Base-by-base conservation (phyloP, 805 yeast species). In the Debaryomyces maramus region DNA sequence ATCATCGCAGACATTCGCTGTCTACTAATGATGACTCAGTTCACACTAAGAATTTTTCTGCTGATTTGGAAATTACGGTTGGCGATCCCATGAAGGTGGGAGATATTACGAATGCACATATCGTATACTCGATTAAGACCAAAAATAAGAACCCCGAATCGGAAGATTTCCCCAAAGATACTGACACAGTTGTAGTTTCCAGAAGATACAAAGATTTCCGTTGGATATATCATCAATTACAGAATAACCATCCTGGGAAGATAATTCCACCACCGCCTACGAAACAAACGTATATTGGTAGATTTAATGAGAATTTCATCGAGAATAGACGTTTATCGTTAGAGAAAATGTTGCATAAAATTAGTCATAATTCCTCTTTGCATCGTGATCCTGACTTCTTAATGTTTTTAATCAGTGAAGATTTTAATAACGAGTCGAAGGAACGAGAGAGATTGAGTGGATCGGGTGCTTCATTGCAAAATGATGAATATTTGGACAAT, bases 21-120 rank as follows among this genome's bases (percentile, higher is more conserved):
- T 6, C 13, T 8, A n/a, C 28, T 10, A 24, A 24, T 24, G 28
- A 24, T 24, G 28, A 24, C 10, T 24, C 28, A 7, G 28, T 15
- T 24, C 10, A 24, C 11, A 24, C 10, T 3, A 15, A 6, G 13
- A 28, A 32, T 30, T 23, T 45, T 34, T 22, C 45, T 32, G 7
- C 28, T 4, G 28, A 65, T 13, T 73, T 86, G 44, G 80, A 77
- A 3, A 83, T 90, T 26, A 62, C 80, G 1, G 96, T 90, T 9
- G 91, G 91, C 2, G 97, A 90, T 59, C 98, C 98, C 0, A 75
- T 81, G 50, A 88, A 87, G 58, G 90, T 93, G 4, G 96, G 97
- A 3, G 99, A 93, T 48, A 64, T 90, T 32, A 81, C 98, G 0
- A 78, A 83, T 30, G 85, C 95, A 1, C 96, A 93, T 59, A 86